Evolutionary conservation across 2,329 filamentous ascomycete species (phyloP), one percentile per base, ranked within the genome.

Genomic region (Lachnellula suecica): DNA sequence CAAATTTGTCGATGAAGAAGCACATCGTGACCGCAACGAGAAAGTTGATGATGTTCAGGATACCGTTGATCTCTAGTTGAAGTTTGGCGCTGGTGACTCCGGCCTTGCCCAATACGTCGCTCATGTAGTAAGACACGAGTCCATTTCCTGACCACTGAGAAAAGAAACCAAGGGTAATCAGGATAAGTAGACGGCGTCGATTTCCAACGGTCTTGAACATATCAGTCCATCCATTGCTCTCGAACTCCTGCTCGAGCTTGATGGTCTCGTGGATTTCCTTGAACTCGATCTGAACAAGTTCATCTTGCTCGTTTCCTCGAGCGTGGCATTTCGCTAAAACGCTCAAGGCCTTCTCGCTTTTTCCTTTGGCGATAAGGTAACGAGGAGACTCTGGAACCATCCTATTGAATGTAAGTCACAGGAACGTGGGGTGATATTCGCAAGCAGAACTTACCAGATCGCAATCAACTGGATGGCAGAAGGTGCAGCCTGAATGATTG

Each of bases 61-160:
- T 59, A 34, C 57, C 60, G 42, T 64, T 64, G 44, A 66, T 63
- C 23, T 56, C 54, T 5, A 60, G 42, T 19, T 44, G 48, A n/a
- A 47, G 27, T 24, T 66, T 65, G 23, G 61, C 53, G 29, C 66
- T 59, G 2, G 54, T 64, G 46, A 72, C 68, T 44, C 70, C 70
- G 15, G 70, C 65, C 3, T 58, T 65, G n/a, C 67, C 54, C 22
- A 71, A 60, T n/a, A 72, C 66, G 8, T 66, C 59, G 19, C 61
- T 61, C 19, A 72, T 64, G 57, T 70, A 70, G 58, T 70, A 77
- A 1, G 70, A 73, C 27, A 76, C 72, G 8, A 79, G 62, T 38
- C 73, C 75, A 57, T 81, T 82, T 31, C 79, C 80, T 49, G 74
- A 78, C 77, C 78, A 83, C 57, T 84, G 81, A 8, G 75, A 77